A percentile compares a stretch with the other conserved stretches of the same genome.
These are phyloP conservation scores for Alternaria arborescens DNA, from an alignment of 2,329 filamentous ascomycete species.

Conservation along the genomic window DNA sequence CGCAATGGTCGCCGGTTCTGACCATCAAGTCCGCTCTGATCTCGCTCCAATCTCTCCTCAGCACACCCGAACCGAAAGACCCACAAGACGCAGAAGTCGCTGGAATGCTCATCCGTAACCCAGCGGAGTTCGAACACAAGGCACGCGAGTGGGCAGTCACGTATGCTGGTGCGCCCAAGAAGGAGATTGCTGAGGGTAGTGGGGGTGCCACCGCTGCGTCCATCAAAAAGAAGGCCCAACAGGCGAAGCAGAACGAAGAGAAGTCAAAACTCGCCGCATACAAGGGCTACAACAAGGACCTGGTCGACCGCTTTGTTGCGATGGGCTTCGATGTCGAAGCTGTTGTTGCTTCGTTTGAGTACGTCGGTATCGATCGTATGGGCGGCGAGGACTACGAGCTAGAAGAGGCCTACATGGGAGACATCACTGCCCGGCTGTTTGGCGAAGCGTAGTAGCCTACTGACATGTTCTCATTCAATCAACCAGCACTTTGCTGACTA, in stretches of 20 bases:
- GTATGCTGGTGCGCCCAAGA: conserved; percentile 77
- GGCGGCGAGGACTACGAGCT: conserved; percentile 82
- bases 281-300: conserved; percentile 82
- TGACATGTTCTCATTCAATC: background rate
- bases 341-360: conserved; percentile 86
- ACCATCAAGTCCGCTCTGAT: conserved; percentile 96
- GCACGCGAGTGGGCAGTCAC: conserved; percentile 91
- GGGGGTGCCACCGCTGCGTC: conserved; percentile 63
- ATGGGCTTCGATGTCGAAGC: conserved; percentile 92
- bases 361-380: conserved; percentile 80
- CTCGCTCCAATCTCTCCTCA: conserved; percentile 90
- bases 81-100: conserved; percentile 97
- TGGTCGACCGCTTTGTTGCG: conserved; percentile 82
- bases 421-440: conserved; percentile 84
- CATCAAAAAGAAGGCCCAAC: conserved; percentile 62
- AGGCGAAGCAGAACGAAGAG: conserved; percentile 67
- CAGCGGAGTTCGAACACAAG: conserved; percentile 78
- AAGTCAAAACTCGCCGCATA: conserved; percentile 69
- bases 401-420: conserved; percentile 90
- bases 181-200: conserved; percentile 62
- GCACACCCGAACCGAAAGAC: conserved; percentile 92
- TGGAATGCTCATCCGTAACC: conserved; percentile 82
- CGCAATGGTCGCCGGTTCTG: conserved; percentile 92
- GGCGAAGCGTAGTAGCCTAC: conserved; percentile 66
- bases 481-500: conserved; percentile 3